phyloP scores from a whole-genome alignment of 495 filamentous ascomycete species.

The Lasiosphaeria miniovina region DNA sequence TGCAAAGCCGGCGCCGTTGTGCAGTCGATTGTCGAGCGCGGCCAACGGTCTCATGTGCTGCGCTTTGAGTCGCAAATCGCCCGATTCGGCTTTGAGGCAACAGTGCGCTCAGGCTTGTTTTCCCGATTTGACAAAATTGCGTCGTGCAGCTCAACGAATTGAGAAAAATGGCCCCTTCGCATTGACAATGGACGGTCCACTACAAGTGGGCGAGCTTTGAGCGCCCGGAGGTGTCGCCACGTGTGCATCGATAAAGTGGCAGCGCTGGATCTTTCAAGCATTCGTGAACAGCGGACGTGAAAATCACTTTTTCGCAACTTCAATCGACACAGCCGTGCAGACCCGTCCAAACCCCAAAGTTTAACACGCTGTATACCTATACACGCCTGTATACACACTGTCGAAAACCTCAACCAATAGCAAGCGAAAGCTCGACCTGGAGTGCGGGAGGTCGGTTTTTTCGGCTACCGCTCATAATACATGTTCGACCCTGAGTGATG shows the following conservation, averaged over 20 bases:
- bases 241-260: slow-evolving; percentile 9
- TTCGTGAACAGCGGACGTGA: neutral
- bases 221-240: neutral
- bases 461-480: slow-evolving; percentile 30
- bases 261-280: neutral
- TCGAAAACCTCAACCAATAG: neutral
- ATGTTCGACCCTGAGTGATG: slow-evolving; percentile 28
- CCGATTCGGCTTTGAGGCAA: slow-evolving; percentile 21
- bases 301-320: neutral
- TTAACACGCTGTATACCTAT: neutral
- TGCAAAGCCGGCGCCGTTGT: neutral
- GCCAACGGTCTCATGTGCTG: slow-evolving; percentile 22
- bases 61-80: slow-evolving; percentile 30
- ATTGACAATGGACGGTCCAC: slow-evolving; percentile 13
- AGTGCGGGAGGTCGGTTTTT: neutral
- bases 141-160: slow-evolving; percentile 18
- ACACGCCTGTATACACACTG: neutral
- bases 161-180: slow-evolving; percentile 13
- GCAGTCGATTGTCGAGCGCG: slow-evolving; percentile 5
- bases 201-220: slow-evolving; percentile 2
- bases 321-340: slow-evolving; percentile 4
- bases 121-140: slow-evolving; percentile 24
- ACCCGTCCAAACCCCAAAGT: neutral
- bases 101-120: slow-evolving; percentile 29
- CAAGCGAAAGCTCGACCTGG: neutral